Percentiles rank a stretch among this genome's conserved stretches.
phyloP scores from a whole-genome alignment of 192 early-diverging fungal species.

The Phlyctochytrium arcticum region DNA sequence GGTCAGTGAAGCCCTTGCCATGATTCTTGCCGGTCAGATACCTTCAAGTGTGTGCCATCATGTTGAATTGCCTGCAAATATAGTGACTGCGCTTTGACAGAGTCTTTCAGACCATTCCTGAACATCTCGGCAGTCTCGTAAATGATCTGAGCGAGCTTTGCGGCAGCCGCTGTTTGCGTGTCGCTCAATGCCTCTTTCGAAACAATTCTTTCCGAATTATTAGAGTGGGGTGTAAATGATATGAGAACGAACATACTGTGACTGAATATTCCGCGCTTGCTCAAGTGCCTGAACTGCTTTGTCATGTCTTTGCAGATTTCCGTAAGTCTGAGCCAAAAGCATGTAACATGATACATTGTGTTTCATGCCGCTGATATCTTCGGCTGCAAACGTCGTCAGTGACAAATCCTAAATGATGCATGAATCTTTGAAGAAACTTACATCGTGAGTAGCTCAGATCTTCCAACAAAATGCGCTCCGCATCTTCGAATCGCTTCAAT shows the following conservation, averaged over 20 bases:
- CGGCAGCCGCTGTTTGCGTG: background rate
- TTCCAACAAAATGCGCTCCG: conserved; percentile 31
- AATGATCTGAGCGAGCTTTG: conserved; percentile 28
- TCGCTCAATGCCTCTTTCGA: conserved; percentile 13
- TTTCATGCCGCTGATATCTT: conserved; percentile 23
- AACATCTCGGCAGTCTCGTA: conserved; percentile 35
- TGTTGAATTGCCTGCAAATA: conserved; percentile 46
- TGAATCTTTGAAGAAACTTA: too few relatives aligned
- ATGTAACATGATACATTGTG: conserved; percentile 32
- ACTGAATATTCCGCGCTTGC: conserved; percentile 34
- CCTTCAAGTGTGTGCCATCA: conserved; percentile 34
- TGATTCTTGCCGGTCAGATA: too few relatives aligned
- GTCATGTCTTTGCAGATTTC: conserved; percentile 4
- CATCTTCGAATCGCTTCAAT: conserved; percentile 38
- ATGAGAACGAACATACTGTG: conserved; percentile 20
- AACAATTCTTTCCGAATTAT: too few relatives aligned
- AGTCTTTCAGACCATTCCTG: conserved; percentile 27
- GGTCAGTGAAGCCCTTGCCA: too few relatives aligned
- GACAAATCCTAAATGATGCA: too few relatives aligned
- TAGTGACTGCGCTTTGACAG: conserved; percentile 28
- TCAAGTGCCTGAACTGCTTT: conserved; percentile 26
- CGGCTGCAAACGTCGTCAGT: conserved; percentile 16
- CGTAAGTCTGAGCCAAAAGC: conserved; percentile 30
- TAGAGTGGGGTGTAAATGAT: too few relatives aligned
- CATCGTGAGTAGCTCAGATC: conserved; percentile 29